These are phyloP conservation scores for Adansonia gregorii DNA, from an alignment of 441 rosid species.

Conservation along the genomic window DNA sequence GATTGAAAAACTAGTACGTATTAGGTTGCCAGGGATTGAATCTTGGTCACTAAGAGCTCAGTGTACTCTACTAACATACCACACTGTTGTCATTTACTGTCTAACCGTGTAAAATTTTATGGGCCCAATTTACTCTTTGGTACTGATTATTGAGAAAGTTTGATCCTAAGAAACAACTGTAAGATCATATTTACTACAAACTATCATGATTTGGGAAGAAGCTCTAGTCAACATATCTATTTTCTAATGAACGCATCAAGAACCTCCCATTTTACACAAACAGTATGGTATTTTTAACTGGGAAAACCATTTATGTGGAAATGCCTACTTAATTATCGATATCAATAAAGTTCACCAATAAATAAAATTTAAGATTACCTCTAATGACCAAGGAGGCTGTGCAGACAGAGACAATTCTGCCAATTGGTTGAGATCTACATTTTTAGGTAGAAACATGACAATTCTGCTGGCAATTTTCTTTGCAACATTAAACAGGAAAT, in stretches of 20 bases:
- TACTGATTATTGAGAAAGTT: background rate
- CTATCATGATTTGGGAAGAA: background rate
- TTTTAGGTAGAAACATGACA: slow-evolving; percentile 90
- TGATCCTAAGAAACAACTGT: background rate
- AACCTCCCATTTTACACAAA: background rate
- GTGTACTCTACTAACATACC: background rate
- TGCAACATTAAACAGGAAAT: slow-evolving; percentile 60
- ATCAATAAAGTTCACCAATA: background rate
- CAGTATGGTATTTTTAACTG: background rate
- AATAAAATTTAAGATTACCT: slow-evolving; percentile 53
- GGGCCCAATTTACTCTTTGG: background rate
- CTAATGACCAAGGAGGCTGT: slow-evolving; percentile 73
- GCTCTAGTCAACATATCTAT: background rate
- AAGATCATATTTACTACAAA: background rate
- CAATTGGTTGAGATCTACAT: slow-evolving; percentile 75
- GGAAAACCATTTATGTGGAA: background rate
- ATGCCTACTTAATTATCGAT: background rate
- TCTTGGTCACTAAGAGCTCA: background rate
- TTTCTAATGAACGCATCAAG: background rate
- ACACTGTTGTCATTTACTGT: background rate
- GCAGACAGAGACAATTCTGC: slow-evolving; percentile 73
- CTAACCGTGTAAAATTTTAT: background rate
- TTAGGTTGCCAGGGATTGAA: background rate
- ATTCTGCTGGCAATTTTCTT: slow-evolving; percentile 61
- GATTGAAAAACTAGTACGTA: background rate